Conservation (phyloP, 768 basidiomycete species). For the Solioccasus polychromus region DNA sequence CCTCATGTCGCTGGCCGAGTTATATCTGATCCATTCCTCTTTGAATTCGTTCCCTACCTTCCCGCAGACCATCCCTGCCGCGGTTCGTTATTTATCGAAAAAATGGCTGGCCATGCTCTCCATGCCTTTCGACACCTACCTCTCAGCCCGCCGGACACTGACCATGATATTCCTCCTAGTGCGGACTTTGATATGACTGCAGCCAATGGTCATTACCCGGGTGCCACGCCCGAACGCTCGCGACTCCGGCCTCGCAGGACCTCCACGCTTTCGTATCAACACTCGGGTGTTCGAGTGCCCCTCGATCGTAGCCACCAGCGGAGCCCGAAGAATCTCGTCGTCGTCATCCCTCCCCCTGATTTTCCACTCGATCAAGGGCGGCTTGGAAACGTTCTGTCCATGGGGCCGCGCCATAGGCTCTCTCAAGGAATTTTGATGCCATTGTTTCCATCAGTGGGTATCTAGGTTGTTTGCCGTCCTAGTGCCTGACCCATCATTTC, state of each 20-base stretch:
- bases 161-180: conserved; percentile 7
- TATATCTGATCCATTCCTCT: conserved; percentile 9
- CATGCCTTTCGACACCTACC: conserved; percentile 31
- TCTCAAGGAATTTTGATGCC: conserved; percentile 74
- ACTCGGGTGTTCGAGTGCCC: conserved; percentile 42
- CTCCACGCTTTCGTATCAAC: conserved; percentile 56
- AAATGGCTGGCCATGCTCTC: conserved; percentile 40
- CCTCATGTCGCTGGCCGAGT: conserved; percentile 8
- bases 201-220: neutral
- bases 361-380: conserved; percentile 58
- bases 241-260: conserved; percentile 38
- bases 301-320: conserved; percentile 41
- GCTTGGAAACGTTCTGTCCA: conserved; percentile 55
- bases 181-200: conserved; percentile 15
- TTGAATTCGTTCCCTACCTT: neutral
- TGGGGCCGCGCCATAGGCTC: conserved; percentile 57
- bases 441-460: conserved; percentile 63
- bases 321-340: conserved; percentile 51
- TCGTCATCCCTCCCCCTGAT: conserved; percentile 62
- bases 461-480: neutral
- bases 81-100: neutral
- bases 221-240: conserved; percentile 7
- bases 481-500: neutral
- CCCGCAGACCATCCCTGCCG: neutral
- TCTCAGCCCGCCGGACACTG: conserved; percentile 43